These are phyloP conservation scores for Pholiota conissans DNA, from an alignment of 768 basidiomycete genomes.

Conservation along the genomic window DNA sequence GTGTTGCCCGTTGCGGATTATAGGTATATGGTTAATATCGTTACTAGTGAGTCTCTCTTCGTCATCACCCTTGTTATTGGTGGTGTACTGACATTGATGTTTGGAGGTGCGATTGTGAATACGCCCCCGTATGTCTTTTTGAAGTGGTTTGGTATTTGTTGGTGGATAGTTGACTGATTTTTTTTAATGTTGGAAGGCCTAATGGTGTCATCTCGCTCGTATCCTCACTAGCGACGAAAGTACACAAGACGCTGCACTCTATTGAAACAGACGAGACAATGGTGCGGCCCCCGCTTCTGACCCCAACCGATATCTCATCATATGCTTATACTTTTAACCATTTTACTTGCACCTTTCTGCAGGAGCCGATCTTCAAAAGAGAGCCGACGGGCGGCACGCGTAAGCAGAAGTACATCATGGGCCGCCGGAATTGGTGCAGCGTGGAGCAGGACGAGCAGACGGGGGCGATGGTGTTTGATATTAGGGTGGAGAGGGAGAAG, in stretches of 20 bases:
- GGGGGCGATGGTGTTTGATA: constrained; percentile 76
- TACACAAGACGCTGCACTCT: constrained; percentile 84
- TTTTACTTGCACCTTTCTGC: neutral
- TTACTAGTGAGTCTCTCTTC: constrained; percentile 58
- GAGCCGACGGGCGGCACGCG: constrained; percentile 78
- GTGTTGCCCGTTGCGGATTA: constrained; percentile 60
- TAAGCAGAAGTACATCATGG: constrained; percentile 84
- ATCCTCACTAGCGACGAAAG: constrained; percentile 73
- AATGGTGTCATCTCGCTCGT: constrained; percentile 77
- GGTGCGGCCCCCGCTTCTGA: constrained; percentile 47
- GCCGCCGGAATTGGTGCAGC: constrained; percentile 84
- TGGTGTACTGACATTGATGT: neutral
- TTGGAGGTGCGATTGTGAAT: constrained; percentile 86
- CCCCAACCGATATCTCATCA: neutral
- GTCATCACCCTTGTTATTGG: neutral
- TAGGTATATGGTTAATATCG: constrained; percentile 90
- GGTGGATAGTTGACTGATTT: neutral
- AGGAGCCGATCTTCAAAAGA: constrained; percentile 75
- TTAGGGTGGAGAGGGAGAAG: constrained; percentile 84
- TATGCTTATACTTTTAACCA: neutral
- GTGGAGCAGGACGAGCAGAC: constrained; percentile 57
- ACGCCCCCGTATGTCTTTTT: constrained; percentile 77
- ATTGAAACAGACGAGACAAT: constrained; percentile 85
- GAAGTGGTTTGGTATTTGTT: neutral
- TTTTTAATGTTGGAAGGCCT: constrained; percentile 49